A percentile compares a stretch with the other conserved stretches of the same genome.
Conservation (phyloP, 1,284 basidiomycete species). For the Hortiboletus rubellus region DNA sequence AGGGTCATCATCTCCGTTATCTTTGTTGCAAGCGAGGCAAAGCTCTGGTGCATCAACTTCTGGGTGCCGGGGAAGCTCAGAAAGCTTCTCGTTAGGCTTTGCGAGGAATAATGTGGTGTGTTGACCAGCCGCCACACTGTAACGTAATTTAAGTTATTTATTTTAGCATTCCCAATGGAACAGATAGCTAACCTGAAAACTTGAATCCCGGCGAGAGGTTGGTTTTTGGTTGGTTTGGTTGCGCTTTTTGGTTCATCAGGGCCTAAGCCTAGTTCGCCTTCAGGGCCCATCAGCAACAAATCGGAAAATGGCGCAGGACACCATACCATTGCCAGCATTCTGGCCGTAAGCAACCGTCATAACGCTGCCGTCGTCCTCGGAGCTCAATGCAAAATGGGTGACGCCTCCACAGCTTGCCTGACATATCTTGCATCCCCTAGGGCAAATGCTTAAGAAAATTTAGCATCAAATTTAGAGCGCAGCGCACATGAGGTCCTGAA, state of each 20-base stretch:
- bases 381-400: slow-evolving; percentile 81
- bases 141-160: slow-evolving; percentile 1
- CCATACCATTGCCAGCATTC: slow-evolving; percentile 69
- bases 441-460: slow-evolving; percentile 1
- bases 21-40: slow-evolving; percentile 73
- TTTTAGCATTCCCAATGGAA: background rate
- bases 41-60: slow-evolving; percentile 67
- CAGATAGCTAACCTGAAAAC: slow-evolving; percentile 65
- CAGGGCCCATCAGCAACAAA: background rate
- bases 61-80: slow-evolving; percentile 76
- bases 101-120: slow-evolving; percentile 85
- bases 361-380: slow-evolving; percentile 65
- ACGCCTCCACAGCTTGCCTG: slow-evolving; percentile 79
- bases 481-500: slow-evolving; percentile 76
- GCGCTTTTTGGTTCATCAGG: slow-evolving; percentile 80
- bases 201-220: slow-evolving; percentile 71
- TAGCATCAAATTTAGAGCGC: background rate
- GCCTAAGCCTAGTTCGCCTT: slow-evolving; percentile 81
- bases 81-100: slow-evolving; percentile 63
- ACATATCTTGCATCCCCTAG: slow-evolving; percentile 70
- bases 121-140: slow-evolving; percentile 79
- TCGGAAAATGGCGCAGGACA: background rate
- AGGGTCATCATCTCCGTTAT: slow-evolving; percentile 65
- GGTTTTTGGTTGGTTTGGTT: slow-evolving; percentile 78
- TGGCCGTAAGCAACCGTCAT: slow-evolving; percentile 91